Percentiles rank a stretch among this genome's conserved stretches.
Conservation (phyloP, 129 eudicot genomes). For the Flaveria ramosissima region DNA sequence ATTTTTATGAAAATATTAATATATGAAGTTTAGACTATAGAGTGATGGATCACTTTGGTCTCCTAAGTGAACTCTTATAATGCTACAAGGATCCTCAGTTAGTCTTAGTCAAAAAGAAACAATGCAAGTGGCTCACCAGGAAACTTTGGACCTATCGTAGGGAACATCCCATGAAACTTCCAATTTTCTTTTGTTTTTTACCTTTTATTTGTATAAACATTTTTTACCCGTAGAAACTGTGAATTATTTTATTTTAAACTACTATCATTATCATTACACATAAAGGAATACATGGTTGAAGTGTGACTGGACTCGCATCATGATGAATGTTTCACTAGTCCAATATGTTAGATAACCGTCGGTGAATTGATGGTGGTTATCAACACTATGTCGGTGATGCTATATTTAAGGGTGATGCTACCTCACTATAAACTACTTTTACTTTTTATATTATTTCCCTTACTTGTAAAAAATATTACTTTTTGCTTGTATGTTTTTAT, state of each 20-base stretch:
- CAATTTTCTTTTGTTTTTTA: background rate
- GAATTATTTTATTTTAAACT: background rate
- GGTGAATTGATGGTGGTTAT: no score
- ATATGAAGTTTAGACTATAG: background rate
- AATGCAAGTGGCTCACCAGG: background rate
- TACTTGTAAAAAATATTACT: no score
- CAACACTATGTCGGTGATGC: no score
- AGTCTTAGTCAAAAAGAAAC: background rate
- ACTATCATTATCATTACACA: background rate
- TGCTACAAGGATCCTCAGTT: background rate
- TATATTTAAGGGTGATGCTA: no score
- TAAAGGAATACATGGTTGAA: background rate
- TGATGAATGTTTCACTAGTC: background rate
- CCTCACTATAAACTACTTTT: no score
- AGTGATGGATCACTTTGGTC: background rate
- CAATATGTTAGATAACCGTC: no score
- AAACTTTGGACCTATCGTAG: background rate
- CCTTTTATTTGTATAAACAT: background rate
- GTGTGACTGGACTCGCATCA: background rate
- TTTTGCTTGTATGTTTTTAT: no score
- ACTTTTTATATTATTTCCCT: no score
- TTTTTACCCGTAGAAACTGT: background rate
- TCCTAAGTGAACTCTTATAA: background rate
- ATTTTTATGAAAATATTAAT: background rate
- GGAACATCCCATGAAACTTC: conserved; percentile 4